Conservation (phyloP, 2,329 filamentous ascomycete genomes). For the Colletotrichum spaethianum region DNA sequence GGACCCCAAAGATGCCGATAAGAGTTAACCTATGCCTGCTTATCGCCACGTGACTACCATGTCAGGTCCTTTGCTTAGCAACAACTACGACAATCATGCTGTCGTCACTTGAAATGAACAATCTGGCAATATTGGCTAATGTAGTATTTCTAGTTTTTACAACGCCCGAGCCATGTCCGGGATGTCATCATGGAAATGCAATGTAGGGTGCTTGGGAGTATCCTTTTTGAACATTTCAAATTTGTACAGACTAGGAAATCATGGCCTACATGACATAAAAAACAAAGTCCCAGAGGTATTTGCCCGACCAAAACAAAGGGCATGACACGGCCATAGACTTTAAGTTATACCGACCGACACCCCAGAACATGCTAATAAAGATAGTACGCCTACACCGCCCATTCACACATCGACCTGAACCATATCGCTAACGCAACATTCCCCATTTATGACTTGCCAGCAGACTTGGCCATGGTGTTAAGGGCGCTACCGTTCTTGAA, state of each 20-base stretch:
- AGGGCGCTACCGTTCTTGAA: constrained; percentile 98
- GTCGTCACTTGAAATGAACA: not conserved
- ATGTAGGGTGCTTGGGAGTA: not conserved
- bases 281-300: constrained; percentile 42
- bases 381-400: constrained; percentile 50
- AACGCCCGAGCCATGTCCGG: too few relatives aligned
- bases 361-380: constrained; percentile 36
- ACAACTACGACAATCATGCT: not conserved
- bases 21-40: not conserved
- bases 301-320: constrained; percentile 38
- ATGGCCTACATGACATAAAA: constrained; percentile 46
- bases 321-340: constrained; percentile 33
- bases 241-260: constrained; percentile 52
- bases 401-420: constrained; percentile 41
- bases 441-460: constrained; percentile 50
- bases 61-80: not conserved
- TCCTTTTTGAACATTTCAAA: constrained; percentile 44
- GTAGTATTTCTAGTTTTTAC: not conserved
- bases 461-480: constrained; percentile 95
- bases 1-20: constrained; percentile 31
- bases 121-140: not conserved
- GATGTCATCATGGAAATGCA: not conserved
- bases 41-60: constrained; percentile 26
- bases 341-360: constrained; percentile 37
- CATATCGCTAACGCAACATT: constrained; percentile 26